These are phyloP conservation scores for Thelonectria discophora DNA, from an alignment of 2,329 filamentous ascomycete species.

Conservation along the genomic window DNA sequence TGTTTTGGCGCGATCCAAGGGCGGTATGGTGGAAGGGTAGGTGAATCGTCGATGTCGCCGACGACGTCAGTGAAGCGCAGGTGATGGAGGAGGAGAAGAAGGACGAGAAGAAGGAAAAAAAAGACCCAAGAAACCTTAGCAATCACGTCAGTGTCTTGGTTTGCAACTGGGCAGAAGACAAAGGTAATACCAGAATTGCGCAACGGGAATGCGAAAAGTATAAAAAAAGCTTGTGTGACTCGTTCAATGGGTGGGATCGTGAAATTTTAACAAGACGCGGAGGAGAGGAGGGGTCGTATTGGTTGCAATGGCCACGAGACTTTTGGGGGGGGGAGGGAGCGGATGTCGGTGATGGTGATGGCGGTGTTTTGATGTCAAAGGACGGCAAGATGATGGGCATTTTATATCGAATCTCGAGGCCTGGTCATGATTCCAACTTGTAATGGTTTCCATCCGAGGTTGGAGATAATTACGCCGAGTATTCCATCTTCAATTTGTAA, in stretches of 20 bases:
- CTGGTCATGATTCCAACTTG: neutral
- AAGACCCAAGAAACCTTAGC: slow-evolving; percentile 2
- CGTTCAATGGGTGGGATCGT: neutral
- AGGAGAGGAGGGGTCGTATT: neutral
- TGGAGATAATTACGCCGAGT: neutral
- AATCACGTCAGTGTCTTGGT: slow-evolving; percentile 1
- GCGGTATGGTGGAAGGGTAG: slow-evolving; percentile 11
- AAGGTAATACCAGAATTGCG: neutral
- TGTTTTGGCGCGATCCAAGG: slow-evolving; percentile 40
- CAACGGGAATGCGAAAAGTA: neutral
- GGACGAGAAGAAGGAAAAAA: neutral
- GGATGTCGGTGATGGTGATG: neutral
- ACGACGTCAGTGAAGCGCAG: neutral
- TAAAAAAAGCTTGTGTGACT: neutral
- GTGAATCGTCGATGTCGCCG: neutral
- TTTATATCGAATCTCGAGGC: slow-evolving; percentile 17
- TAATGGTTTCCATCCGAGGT: neutral
- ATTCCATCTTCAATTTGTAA: slow-evolving; percentile 14
- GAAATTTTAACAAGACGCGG: neutral
- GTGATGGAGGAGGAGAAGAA: neutral
- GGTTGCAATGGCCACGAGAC: neutral
- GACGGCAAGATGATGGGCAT: neutral
- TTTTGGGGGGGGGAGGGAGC: neutral
- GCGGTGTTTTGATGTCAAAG: neutral
- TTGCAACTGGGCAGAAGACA: neutral